These are phyloP conservation scores for Diplodia seriata DNA, from an alignment of 2,329 filamentous ascomycete species.

Conservation along the genomic window DNA sequence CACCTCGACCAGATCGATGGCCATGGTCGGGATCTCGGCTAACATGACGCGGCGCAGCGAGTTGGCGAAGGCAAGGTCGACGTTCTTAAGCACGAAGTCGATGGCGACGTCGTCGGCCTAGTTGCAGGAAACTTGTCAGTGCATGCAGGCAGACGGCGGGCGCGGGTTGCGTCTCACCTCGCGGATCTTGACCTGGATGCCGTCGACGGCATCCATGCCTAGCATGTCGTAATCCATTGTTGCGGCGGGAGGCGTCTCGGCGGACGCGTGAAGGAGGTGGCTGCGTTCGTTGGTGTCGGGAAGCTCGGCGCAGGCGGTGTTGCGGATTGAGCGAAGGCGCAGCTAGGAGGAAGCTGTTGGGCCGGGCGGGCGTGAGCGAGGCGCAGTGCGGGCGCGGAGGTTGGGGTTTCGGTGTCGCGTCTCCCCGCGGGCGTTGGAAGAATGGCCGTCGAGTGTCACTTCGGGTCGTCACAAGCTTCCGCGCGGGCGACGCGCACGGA, in stretches of 20 bases:
- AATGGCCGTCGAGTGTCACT: conserved; percentile 14
- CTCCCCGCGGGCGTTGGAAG: conserved; percentile 2
- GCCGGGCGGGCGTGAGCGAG: background rate
- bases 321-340: background rate
- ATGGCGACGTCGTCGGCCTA: conserved; percentile 82
- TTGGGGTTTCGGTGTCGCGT: conserved; percentile 6
- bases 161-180: conserved; percentile 40
- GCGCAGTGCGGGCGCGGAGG: background rate
- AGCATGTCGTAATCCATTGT: conserved; percentile 59
- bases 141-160: conserved; percentile 35
- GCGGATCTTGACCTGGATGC: conserved; percentile 56
- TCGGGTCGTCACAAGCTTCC: conserved; percentile 13
- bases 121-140: conserved; percentile 24
- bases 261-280: conserved; percentile 28
- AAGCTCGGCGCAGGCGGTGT: conserved; percentile 10
- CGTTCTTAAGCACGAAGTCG: conserved; percentile 89
- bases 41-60: conserved; percentile 88
- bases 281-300: background rate
- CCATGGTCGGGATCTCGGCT: conserved; percentile 91
- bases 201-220: conserved; percentile 54
- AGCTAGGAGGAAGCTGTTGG: background rate
- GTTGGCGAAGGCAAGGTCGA: conserved; percentile 92
- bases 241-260: conserved; percentile 28
- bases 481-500: conserved; percentile 5
- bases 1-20: conserved; percentile 93